Conservation (phyloP, 2,329 filamentous ascomycete species). For the Aspergillus novoparasiticus region DNA sequence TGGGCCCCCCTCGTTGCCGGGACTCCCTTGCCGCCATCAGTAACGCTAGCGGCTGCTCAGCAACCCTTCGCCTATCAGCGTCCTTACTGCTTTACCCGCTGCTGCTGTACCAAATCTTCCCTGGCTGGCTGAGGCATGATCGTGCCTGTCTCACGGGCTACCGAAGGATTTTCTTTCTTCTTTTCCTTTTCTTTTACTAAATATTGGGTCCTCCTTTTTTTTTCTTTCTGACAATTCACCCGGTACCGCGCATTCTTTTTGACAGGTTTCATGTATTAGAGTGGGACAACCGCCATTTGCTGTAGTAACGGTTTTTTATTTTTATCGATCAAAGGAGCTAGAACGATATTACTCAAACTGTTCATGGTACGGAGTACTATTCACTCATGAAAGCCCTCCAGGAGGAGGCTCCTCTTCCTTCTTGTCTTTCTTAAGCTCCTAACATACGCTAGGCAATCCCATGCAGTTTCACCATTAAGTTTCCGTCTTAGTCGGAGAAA, state of each 20-base stretch:
- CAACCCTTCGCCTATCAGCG: slow-evolving; percentile 38
- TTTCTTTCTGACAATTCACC: slow-evolving; percentile 1
- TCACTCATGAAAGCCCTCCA: not conserved
- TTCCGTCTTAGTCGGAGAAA: not conserved
- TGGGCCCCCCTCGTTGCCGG: slow-evolving; percentile 33
- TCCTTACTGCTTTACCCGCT: slow-evolving; percentile 15
- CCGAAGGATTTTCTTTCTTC: slow-evolving; percentile 13
- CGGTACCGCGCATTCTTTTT: slow-evolving; percentile 12
- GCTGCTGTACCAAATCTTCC: slow-evolving; percentile 18
- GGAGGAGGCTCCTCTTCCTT: not conserved
- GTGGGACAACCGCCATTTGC: slow-evolving; percentile 12
- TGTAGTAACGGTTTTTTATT: slow-evolving; percentile 13
- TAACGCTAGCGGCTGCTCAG: slow-evolving; percentile 35
- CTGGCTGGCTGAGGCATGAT: slow-evolving; percentile 27
- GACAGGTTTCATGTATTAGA: slow-evolving; percentile 20
- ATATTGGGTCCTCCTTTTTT: slow-evolving; percentile 4
- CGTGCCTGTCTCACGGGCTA: slow-evolving; percentile 28
- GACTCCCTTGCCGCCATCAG: slow-evolving; percentile 41
- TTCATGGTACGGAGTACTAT: not conserved
- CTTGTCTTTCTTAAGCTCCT: slow-evolving; percentile 13
- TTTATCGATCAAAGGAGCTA: not conserved
- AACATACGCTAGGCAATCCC: slow-evolving; percentile 17
- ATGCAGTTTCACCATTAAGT: slow-evolving; percentile 6
- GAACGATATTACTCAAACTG: not conserved
- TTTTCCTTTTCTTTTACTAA: slow-evolving; percentile 12